Base-by-base conservation (phyloP, 2,329 filamentous ascomycete genomes). In the Alternaria hordeiaustralica region DNA sequence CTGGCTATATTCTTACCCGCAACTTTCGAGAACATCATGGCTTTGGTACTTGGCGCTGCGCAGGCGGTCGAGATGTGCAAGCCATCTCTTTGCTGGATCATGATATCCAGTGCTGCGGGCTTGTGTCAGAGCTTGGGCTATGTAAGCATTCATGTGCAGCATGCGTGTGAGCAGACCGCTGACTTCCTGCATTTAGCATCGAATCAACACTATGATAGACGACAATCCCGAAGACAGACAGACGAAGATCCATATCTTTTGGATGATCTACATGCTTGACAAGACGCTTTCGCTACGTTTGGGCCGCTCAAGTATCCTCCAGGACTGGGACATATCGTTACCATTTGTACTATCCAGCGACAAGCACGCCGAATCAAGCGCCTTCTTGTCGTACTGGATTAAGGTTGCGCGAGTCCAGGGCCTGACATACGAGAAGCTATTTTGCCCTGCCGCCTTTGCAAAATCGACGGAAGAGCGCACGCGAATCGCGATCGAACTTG, bases 231-330 rank as follows among this genome's bases (percentile, higher is more conserved):
- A 79, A 11, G 71, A 77, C 15, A 68, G 72, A 2, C 69, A 68
- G 3, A 63, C 66, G 2, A 80, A 79, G 46, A 68, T 76, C 1
- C 70, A 78, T 23, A 64, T 72, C 1, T 81, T 81, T 53, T 80
- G 77, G 78, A 76, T 75, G 64, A 76, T 80, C 5, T 81, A 81
- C 55, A 71, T 77, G 57, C 71, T 79, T 49, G 79, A 81, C 58
- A 81, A 80, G 61, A 78, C 71, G 7, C 69, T 81, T 9, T 80
- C 79, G 2, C 68, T 81, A 8, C 73, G 78, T 11, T 60, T 81
- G 10, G 79, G 79, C 13, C 75, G 78, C 7, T 77, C 79, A 8
- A 74, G 77, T 15, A 63, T 72, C 10, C 75, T 81, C 25, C 79
- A 80, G 56, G 79, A 81, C 49, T 81, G 77, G 71, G 79, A 81